Percentiles rank a stretch among this genome's conserved stretches.
Evolutionary conservation across 1,284 basidiomycete genomes (phyloP).

Genomic region (Rhodotorula sp.): DNA sequence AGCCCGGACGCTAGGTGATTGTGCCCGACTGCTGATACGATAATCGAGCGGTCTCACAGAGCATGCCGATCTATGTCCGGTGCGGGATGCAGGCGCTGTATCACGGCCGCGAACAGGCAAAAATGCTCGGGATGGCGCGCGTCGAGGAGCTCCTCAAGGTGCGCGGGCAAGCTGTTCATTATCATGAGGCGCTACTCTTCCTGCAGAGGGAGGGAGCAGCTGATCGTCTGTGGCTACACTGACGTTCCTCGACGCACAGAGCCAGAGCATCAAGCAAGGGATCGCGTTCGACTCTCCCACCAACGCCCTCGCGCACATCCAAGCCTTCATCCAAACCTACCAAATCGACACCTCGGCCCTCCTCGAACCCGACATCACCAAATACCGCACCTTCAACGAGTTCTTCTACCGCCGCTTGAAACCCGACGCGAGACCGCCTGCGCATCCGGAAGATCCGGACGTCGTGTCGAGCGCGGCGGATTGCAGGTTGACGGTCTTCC

Average conservation of each 20-base stretch:
- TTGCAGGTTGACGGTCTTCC: conserved; percentile 54
- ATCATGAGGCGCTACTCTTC: neutral
- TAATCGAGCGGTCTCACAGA: too few relatives aligned
- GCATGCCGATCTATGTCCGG: conserved; percentile 87
- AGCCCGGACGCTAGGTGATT: neutral
- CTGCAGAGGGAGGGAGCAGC: neutral
- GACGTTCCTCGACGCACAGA: too few relatives aligned
- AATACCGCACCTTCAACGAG: conserved; percentile 66
- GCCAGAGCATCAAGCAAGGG: conserved; percentile 63
- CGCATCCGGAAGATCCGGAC: conserved; percentile 58
- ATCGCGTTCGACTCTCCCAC: conserved; percentile 51
- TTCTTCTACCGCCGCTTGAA: conserved; percentile 68
- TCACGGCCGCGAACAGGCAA: conserved; percentile 24
- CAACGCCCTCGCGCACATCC: conserved; percentile 58
- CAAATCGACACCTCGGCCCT: conserved; percentile 44
- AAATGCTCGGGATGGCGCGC: neutral
- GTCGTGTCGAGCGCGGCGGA: conserved; percentile 70
- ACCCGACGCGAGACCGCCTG: conserved; percentile 64
- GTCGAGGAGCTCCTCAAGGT: conserved; percentile 28
- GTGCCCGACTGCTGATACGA: conserved; percentile 59
- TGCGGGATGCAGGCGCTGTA: conserved; percentile 45
- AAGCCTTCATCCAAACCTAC: conserved; percentile 73
- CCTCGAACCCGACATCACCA: conserved; percentile 5
- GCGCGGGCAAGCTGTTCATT: neutral
- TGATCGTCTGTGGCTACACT: too few relatives aligned